A percentile compares a stretch with the other conserved stretches of the same genome.
Evolutionary conservation across 805 yeast species (phyloP).

Genomic region (Candida chauliodis): DNA sequence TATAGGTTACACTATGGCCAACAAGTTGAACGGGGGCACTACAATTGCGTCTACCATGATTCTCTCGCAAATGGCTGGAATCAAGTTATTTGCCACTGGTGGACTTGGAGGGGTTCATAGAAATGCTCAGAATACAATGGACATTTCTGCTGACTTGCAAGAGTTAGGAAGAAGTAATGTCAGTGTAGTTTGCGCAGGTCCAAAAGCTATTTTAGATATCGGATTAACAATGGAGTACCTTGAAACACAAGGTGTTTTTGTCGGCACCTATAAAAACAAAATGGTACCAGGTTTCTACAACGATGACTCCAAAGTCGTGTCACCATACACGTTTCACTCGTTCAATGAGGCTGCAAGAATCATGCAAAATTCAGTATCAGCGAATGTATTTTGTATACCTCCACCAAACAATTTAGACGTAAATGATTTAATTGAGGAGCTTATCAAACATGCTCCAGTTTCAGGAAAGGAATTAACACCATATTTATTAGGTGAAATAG

Average conservation of each 20-base stretch:
- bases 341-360: conserved; percentile 61
- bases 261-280: conserved; percentile 54
- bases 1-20: conserved; percentile 66
- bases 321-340: conserved; percentile 62
- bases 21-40: conserved; percentile 73
- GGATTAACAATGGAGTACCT: conserved; percentile 77
- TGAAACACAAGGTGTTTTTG: conserved; percentile 90
- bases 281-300: conserved; percentile 80
- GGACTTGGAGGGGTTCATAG: conserved; percentile 92
- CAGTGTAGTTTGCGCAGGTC: conserved; percentile 90
- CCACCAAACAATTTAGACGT: conserved; percentile 68
- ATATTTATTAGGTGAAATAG: conserved; percentile 61
- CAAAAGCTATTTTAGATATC: conserved; percentile 80
- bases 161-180: conserved; percentile 81
- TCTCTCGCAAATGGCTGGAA: conserved; percentile 69
- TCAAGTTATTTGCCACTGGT: conserved; percentile 86
- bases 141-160: conserved; percentile 81
- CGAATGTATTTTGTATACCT: conserved; percentile 77
- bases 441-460: conserved; percentile 58
- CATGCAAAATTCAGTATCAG: conserved; percentile 53
- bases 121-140: conserved; percentile 72
- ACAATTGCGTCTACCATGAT: conserved; percentile 90
- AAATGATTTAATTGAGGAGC: conserved; percentile 55
- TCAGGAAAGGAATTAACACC: conserved; percentile 80
- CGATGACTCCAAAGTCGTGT: conserved; percentile 65